Evolutionary conservation across 169 alveolate genomes (phyloP), one percentile per base, ranked within the genome.

Genomic region (Eimeria acervulina): DNA sequence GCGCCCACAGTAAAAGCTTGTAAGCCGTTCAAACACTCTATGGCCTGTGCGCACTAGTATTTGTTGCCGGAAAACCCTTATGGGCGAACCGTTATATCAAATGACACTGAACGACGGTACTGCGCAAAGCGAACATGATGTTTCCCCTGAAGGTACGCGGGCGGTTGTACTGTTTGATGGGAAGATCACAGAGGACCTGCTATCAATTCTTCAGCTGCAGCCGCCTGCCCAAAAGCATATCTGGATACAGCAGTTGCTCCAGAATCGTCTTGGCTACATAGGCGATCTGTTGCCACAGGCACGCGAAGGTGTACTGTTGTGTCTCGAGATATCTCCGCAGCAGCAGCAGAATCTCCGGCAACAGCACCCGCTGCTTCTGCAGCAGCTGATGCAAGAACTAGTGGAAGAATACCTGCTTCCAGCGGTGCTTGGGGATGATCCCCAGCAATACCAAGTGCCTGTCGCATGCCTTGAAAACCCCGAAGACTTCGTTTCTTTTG

Each of bases 171-270:
- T 87, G 10, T 87, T 87, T 51, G 93, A 87, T 42, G 93, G 93
- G 70, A 87, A 61, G 28, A 87, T 83, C 61, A 87, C 81, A 38
- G 83, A 55, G 10, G 93, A 38, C 17, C 36, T 87, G 83, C 78
- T 87, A 26, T 61, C 38, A 36, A 21, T 87, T 31, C 31, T 87
- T 63, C 78, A 87, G 81, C 83, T 23, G 47, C 78, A 40, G 61
- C 93, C 52, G 40, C 6, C 38, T 23, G 81, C 61, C 23, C 83
- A 40, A 38, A 55, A 61, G 63, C 78, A 40, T 12, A 36, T 87
- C 83, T 87, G 93, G 93, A 61, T 55, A 42, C 93, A 59, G 59
- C 83, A 87, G 80, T 63, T 87, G 61, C 93, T 87, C 83, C 93
- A 87, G 93, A 26, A 63, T 33, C 78, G 93, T 40, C 59, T 87